These are phyloP conservation scores for Neonectria coccinea DNA, from an alignment of 2,329 filamentous ascomycete species.

Conservation along the genomic window DNA sequence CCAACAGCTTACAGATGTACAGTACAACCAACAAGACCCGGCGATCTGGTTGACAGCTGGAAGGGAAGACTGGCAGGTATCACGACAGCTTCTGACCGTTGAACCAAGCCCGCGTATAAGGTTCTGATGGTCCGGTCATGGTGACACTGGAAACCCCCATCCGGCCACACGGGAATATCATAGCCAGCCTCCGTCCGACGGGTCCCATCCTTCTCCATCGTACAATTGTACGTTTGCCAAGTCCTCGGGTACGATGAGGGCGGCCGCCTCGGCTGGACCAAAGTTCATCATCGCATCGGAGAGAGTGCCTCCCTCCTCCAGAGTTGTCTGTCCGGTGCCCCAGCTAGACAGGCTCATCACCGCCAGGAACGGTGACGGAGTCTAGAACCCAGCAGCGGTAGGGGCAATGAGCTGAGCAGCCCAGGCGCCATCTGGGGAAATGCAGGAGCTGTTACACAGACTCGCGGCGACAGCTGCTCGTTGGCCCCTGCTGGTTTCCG, in stretches of 20 bases:
- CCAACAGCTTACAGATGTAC: neutral
- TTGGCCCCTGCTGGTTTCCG: slow-evolving; percentile 16
- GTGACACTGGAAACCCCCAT: neutral
- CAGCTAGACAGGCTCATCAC: slow-evolving; percentile 15
- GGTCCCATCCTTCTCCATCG: neutral
- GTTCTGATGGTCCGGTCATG: neutral
- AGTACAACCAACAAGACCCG: neutral
- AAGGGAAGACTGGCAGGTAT: too few relatives aligned
- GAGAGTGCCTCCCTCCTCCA: too few relatives aligned
- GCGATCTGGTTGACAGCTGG: neutral
- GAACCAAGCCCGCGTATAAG: neutral
- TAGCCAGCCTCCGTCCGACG: neutral
- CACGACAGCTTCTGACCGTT: neutral
- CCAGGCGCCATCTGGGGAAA: slow-evolving; percentile 6
- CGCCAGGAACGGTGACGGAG: slow-evolving; percentile 27
- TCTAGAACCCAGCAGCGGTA: slow-evolving; percentile 25
- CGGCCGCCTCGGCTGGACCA: neutral
- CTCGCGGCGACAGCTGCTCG: slow-evolving; percentile 10
- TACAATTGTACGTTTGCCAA: neutral
- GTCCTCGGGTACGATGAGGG: neutral
- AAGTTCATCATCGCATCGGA: neutral
- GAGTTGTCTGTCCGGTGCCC: neutral
- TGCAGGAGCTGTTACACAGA: slow-evolving; percentile 4
- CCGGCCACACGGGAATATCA: neutral
- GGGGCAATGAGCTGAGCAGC: slow-evolving; percentile 16